Percentiles rank a stretch among this genome's conserved stretches.
These are phyloP conservation scores for Tolypocladium pustulatum DNA, from an alignment of 2,329 filamentous ascomycete genomes.

Conservation along the genomic window DNA sequence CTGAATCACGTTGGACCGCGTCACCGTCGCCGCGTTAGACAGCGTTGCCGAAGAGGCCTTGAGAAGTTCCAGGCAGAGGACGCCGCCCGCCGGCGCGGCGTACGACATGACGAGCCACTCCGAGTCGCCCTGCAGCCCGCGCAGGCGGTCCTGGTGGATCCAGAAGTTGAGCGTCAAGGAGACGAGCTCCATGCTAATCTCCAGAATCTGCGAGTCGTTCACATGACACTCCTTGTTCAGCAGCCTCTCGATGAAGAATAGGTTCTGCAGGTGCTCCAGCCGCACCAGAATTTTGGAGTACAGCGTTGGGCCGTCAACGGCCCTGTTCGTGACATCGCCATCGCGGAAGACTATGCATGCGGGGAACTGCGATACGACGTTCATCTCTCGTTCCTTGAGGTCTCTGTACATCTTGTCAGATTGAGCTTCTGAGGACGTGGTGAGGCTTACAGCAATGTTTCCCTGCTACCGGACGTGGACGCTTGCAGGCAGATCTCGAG, in stretches of 20 bases:
- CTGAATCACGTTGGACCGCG: constrained; percentile 35
- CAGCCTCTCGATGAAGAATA: constrained; percentile 47
- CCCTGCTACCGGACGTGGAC: background rate
- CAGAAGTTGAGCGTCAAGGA: constrained; percentile 32
- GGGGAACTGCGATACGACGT: background rate
- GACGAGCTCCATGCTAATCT: constrained; percentile 35
- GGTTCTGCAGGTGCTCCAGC: constrained; percentile 41
- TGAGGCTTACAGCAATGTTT: background rate
- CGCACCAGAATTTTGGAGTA: constrained; percentile 34
- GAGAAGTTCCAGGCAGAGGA: constrained; percentile 37
- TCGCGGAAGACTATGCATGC: background rate
- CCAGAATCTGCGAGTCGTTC: constrained; percentile 27
- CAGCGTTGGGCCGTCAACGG: constrained; percentile 12
- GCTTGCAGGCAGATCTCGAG: background rate
- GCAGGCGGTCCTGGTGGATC: constrained; percentile 33
- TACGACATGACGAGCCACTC: constrained; percentile 40
- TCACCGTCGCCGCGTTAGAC: constrained; percentile 23
- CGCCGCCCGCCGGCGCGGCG: constrained; percentile 34
- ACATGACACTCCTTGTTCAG: constrained; percentile 29
- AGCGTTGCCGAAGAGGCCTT: background rate
- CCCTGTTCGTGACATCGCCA: background rate
- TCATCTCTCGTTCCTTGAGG: background rate
- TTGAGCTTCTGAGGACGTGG: background rate
- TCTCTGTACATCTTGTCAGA: background rate
- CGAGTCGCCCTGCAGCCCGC: constrained; percentile 25